Conservation (phyloP, 2,329 filamentous ascomycete genomes). For the Scleromitrula shiraiana region DNA sequence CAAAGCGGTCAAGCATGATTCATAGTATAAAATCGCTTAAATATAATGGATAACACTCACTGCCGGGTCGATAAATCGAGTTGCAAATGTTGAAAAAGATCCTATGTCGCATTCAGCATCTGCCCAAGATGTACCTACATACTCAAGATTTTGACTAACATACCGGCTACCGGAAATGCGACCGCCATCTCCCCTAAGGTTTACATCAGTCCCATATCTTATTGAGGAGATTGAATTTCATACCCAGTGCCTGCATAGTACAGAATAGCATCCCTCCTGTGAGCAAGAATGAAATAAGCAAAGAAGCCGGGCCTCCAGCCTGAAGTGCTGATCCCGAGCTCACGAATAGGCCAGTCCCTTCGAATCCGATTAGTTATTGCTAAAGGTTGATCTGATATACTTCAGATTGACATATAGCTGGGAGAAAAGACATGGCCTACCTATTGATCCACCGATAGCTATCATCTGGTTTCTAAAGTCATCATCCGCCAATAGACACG, state of each 20-base stretch:
- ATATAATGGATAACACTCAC: neutral
- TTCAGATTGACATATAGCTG: too few species aligned
- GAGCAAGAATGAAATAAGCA: constrained; percentile 70
- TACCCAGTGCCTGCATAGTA: constrained; percentile 70
- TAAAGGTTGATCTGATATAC: neutral
- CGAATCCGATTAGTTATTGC: too few species aligned
- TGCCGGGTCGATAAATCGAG: constrained; percentile 87
- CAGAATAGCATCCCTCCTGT: constrained; percentile 84
- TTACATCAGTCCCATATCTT: neutral
- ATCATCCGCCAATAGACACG: neutral
- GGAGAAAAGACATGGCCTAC: constrained; percentile 45
- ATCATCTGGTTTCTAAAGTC: constrained; percentile 64
- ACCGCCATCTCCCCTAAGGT: constrained; percentile 75
- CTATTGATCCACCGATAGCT: constrained; percentile 87
- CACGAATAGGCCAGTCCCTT: constrained; percentile 81
- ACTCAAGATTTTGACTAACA: too few species aligned
- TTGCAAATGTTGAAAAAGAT: constrained; percentile 86
- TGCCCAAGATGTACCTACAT: too few species aligned
- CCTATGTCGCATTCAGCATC: neutral
- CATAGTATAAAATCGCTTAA: too few species aligned
- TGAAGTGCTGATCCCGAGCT: constrained; percentile 66
- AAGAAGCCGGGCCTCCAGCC: constrained; percentile 66
- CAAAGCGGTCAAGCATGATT: too few species aligned
- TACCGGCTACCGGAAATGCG: constrained; percentile 82
- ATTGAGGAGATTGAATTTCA: neutral